phyloP scores from a whole-genome alignment of 2,329 filamentous ascomycete genomes.

The Fusarium sp. region DNA sequence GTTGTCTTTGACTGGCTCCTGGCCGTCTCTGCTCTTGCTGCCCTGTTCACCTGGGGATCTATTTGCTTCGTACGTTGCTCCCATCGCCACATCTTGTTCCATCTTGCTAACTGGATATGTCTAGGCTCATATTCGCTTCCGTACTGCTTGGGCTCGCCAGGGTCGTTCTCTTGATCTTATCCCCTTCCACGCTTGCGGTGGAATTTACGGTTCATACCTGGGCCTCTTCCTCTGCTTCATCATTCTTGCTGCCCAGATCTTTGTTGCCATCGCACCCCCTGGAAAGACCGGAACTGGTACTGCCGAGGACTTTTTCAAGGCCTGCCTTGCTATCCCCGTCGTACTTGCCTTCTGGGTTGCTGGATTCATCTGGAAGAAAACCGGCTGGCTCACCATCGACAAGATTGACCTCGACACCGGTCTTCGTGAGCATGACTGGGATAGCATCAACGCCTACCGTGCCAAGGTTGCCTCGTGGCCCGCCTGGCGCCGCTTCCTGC shows the following conservation, averaged over 20 bases:
- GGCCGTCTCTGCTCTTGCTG: conserved; percentile 70
- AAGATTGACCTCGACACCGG: conserved; percentile 76
- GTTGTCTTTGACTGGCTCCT: conserved; percentile 72
- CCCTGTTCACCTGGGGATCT: conserved; percentile 73
- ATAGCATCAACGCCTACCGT: conserved; percentile 65
- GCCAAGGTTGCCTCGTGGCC: conserved; percentile 60
- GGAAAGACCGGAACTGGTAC: conserved; percentile 44
- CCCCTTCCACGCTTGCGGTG: conserved; percentile 69
- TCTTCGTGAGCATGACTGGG: conserved; percentile 72
- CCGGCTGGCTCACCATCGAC: conserved; percentile 65
- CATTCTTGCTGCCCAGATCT: conserved; percentile 64
- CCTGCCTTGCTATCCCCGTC: conserved; percentile 64
- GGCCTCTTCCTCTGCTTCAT: conserved; percentile 67
- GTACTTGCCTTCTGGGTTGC: conserved; percentile 64
- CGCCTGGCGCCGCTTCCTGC: conserved; percentile 53
- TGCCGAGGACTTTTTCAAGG: conserved; percentile 64
- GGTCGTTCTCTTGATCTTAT: conserved; percentile 72
- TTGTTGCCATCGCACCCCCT: conserved; percentile 57
- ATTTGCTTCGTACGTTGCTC: conserved; percentile 63
- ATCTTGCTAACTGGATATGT: not conserved
- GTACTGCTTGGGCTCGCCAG: conserved; percentile 66
- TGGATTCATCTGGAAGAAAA: conserved; percentile 73
- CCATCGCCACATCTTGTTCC: rapidly evolving
- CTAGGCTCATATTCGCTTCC: conserved; percentile 71
- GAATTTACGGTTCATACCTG: conserved; percentile 70